Evolutionary conservation across 148 eudicot species (phyloP).

Genomic region (Cornus suecica): DNA sequence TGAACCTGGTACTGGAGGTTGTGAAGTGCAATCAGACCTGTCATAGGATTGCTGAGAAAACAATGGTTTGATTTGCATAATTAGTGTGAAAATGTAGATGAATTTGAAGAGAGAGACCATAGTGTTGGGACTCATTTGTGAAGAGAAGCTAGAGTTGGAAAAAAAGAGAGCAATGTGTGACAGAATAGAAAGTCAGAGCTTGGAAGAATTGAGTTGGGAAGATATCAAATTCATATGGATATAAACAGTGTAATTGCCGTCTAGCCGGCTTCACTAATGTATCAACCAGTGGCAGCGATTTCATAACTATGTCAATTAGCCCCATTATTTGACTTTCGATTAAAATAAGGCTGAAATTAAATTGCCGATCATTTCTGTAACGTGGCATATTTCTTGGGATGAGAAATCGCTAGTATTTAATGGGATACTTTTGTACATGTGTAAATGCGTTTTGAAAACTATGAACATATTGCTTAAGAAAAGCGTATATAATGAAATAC

Average conservation of each 20-base stretch:
- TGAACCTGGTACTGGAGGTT: constrained; percentile 14
- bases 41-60: constrained; percentile 22
- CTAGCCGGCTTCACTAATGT: constrained; percentile 3
- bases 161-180: background rate
- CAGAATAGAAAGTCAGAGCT: background rate
- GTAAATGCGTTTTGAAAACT: too few relatives aligned
- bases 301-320: background rate
- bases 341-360: background rate
- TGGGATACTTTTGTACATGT: too few relatives aligned
- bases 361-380: too few relatives aligned
- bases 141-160: background rate
- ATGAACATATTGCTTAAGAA: too few relatives aligned
- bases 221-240: constrained; percentile 23
- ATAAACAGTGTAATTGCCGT: background rate
- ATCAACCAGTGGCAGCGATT: background rate
- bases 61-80: background rate
- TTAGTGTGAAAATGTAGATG: background rate
- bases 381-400: too few relatives aligned
- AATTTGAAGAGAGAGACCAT: constrained; percentile 13
- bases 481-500: too few relatives aligned
- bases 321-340: background rate
- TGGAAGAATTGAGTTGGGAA: too few relatives aligned
- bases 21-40: constrained; percentile 12
- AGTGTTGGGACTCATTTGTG: background rate
- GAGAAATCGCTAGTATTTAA: too few relatives aligned